These are phyloP conservation scores for Pterulicium gracile DNA, from an alignment of 1,284 basidiomycete genomes.

Conservation along the genomic window DNA sequence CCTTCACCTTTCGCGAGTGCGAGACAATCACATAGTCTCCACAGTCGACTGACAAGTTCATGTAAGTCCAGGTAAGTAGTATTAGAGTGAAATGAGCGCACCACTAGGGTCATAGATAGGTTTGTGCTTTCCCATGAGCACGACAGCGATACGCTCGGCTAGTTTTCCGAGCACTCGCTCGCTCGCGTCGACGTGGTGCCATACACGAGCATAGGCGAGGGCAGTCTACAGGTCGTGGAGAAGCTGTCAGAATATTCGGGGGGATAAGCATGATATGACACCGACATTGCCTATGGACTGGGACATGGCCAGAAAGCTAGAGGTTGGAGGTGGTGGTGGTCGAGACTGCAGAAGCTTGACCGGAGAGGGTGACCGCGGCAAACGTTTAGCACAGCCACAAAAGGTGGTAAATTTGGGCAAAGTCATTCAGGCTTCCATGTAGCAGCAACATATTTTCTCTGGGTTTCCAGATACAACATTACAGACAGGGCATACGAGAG, in stretches of 20 bases:
- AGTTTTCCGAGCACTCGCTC: slow-evolving; percentile 89
- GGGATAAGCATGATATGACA: slow-evolving; percentile 6
- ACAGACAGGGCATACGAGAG: no score
- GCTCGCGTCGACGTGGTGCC: slow-evolving; percentile 92
- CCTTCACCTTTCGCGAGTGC: slow-evolving; percentile 75
- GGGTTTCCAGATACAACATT: no score
- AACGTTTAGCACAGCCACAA: no score
- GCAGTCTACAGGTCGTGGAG: slow-evolving; percentile 53
- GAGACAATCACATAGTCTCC: slow-evolving; percentile 98
- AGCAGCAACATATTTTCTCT: no score
- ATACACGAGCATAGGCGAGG: slow-evolving; percentile 86
- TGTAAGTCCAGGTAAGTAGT: background rate
- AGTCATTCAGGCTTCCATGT: no score
- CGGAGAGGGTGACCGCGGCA: no score
- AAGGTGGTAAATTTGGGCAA: no score
- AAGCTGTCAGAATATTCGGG: background rate
- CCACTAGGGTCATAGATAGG: slow-evolving; percentile 91
- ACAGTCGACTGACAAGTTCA: slow-evolving; percentile 62
- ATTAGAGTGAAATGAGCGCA: slow-evolving; percentile 24
- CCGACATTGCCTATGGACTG: slow-evolving; percentile 59
- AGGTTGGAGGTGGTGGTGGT: background rate
- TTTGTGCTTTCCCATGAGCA: slow-evolving; percentile 99
- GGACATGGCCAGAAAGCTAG: slow-evolving; percentile 30
- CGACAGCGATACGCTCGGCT: slow-evolving; percentile 87
- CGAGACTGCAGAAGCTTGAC: background rate